Conservation (phyloP, 2,329 filamentous ascomycete species). For the Cladosporium sp. region DNA sequence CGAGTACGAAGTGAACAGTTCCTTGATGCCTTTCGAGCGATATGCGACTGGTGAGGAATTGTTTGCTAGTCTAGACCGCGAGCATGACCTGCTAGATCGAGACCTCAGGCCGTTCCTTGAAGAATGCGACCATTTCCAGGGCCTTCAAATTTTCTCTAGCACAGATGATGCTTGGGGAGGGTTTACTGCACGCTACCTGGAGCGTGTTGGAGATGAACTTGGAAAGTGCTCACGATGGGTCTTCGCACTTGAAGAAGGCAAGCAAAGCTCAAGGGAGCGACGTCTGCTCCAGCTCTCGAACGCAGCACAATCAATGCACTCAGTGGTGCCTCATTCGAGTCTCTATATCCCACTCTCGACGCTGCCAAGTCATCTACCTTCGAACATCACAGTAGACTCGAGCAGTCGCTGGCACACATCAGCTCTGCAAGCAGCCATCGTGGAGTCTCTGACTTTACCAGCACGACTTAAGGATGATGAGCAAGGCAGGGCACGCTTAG, state of each 20-base stretch:
- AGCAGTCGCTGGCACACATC: constrained; percentile 77
- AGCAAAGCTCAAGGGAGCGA: constrained; percentile 54
- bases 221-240: constrained; percentile 85
- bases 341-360: constrained; percentile 75
- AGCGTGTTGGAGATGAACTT: constrained; percentile 84
- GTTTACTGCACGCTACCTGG: constrained; percentile 48
- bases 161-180: constrained; percentile 57
- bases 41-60: constrained; percentile 74
- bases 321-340: constrained; percentile 70
- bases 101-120: constrained; percentile 86
- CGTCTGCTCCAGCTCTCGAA: constrained; percentile 70
- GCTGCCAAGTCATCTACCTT: constrained; percentile 58
- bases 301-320: constrained; percentile 69
- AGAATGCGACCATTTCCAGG: constrained; percentile 91
- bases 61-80: constrained; percentile 57
- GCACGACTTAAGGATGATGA: constrained; percentile 63
- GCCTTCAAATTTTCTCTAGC: constrained; percentile 66
- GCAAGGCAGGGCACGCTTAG: constrained; percentile 55
- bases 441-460: constrained; percentile 79
- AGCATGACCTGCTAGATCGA: constrained; percentile 86
- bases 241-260: constrained; percentile 74
- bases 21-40: constrained; percentile 78
- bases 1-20: constrained; percentile 81
- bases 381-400: constrained; percentile 61
- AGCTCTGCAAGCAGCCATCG: constrained; percentile 71